Conservation (phyloP, 768 basidiomycete species). For the Xanthoconium purpureum region DNA sequence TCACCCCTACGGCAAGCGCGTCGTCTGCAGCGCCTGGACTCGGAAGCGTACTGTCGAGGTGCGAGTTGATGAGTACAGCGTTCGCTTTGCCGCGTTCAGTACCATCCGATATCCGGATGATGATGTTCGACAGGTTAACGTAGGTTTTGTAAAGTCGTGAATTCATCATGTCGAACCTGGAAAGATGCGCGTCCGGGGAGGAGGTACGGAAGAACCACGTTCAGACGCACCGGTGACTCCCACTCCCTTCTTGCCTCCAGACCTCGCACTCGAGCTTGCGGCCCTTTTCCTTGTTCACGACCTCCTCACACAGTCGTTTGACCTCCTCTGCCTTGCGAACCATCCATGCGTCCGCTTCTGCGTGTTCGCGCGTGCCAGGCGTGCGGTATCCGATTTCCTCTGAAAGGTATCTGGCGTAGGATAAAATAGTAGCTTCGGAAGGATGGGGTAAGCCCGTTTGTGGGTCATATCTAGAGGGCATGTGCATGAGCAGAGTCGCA, state of each 20-base stretch:
- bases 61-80: slow-evolving; percentile 83
- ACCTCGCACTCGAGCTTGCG: slow-evolving; percentile 85
- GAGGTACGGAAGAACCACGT: not conserved
- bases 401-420: slow-evolving; percentile 63
- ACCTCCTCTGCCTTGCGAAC: slow-evolving; percentile 60
- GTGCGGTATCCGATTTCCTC: slow-evolving; percentile 90
- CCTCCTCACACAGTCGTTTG: slow-evolving; percentile 57
- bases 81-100: slow-evolving; percentile 70
- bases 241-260: slow-evolving; percentile 86
- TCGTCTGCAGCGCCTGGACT: slow-evolving; percentile 90
- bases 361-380: slow-evolving; percentile 88
- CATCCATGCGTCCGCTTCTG: slow-evolving; percentile 82
- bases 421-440: slow-evolving; percentile 67
- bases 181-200: not conserved
- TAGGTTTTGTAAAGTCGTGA: slow-evolving; percentile 84
- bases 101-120: slow-evolving; percentile 82
- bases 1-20: slow-evolving; percentile 81
- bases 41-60: slow-evolving; percentile 87
- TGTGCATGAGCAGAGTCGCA: not conserved
- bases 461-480: slow-evolving; percentile 40
- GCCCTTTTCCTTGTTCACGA: slow-evolving; percentile 38
- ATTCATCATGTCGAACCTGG: slow-evolving; percentile 90
- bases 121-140: slow-evolving; percentile 81
- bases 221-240: slow-evolving; percentile 72
- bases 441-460: slow-evolving; percentile 61